Percentiles rank a stretch among this genome's conserved stretches.
phyloP scores from a whole-genome alignment of 1,139 yeast genomes.

The Debaryomyces udenii region DNA sequence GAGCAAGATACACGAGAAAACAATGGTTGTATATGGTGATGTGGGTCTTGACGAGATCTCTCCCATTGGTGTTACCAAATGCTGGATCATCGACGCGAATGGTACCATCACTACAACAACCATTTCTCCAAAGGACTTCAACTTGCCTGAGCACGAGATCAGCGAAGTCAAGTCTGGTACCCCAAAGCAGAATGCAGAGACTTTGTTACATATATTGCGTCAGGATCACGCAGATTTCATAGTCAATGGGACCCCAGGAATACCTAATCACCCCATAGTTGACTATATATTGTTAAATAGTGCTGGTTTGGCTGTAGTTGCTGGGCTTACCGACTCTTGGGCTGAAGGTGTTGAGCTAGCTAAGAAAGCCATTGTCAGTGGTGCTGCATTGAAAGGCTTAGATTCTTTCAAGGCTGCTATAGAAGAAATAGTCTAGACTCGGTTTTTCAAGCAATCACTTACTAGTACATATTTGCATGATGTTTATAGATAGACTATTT shows the following conservation, averaged over 20 bases:
- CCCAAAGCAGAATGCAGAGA: conserved; percentile 77
- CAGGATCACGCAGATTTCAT: conserved; percentile 46
- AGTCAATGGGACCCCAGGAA: conserved; percentile 23
- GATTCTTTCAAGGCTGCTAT: conserved; percentile 56
- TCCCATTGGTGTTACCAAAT: conserved; percentile 77
- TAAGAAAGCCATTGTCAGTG: conserved; percentile 63
- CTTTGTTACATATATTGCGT: conserved; percentile 58
- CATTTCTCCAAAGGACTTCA: conserved; percentile 73
- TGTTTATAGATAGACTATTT: too few species aligned
- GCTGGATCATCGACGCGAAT: conserved; percentile 69
- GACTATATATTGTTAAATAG: conserved; percentile 88
- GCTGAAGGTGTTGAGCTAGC: conserved; percentile 78
- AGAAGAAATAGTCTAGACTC: neutral
- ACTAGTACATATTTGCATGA: too few species aligned
- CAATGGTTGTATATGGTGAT: conserved; percentile 91
- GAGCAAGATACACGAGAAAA: conserved; percentile 52
- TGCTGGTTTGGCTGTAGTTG: conserved; percentile 81
- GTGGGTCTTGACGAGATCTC: conserved; percentile 92
- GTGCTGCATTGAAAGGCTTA: conserved; percentile 65
- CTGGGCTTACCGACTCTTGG: conserved; percentile 71
- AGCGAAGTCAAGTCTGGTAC: conserved; percentile 78
- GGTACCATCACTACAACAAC: conserved; percentile 37
- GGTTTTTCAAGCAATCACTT: too few species aligned
- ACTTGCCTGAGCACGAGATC: conserved; percentile 73
- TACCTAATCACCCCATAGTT: conserved; percentile 60